These are phyloP conservation scores for Aspergillus ruber DNA, from an alignment of 2,329 filamentous ascomycete genomes.

Conservation along the genomic window DNA sequence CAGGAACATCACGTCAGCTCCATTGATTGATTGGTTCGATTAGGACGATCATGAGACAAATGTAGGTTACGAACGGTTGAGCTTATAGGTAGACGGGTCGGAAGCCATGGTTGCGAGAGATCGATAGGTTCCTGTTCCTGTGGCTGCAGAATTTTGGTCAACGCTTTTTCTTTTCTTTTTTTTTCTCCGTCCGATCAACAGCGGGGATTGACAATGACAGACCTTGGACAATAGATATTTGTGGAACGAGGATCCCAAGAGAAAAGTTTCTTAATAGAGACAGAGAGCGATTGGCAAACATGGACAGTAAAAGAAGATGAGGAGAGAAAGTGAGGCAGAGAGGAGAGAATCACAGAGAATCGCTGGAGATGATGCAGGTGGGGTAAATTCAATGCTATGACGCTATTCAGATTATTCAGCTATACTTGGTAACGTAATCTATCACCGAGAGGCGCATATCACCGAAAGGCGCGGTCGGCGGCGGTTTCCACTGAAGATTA, in stretches of 20 bases:
- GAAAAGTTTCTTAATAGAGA: slow-evolving; percentile 13
- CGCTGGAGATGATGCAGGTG: no score
- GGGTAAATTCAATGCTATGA: no score
- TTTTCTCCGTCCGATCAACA: background rate
- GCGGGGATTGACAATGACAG: background rate
- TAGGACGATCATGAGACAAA: background rate
- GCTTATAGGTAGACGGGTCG: slow-evolving; percentile 57
- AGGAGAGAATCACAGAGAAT: background rate
- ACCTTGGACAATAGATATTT: slow-evolving; percentile 15
- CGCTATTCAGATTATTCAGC: no score
- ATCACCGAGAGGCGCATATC: no score
- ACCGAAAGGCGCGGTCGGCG: no score
- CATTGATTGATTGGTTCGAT: background rate
- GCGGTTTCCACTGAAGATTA: no score
- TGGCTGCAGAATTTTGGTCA: slow-evolving; percentile 7
- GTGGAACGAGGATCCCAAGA: slow-evolving; percentile 19
- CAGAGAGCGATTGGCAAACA: slow-evolving; percentile 16
- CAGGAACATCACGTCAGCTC: slow-evolving; percentile 13
- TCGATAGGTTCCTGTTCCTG: slow-evolving; percentile 17
- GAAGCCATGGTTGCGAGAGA: slow-evolving; percentile 47
- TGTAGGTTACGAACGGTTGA: slow-evolving; percentile 50
- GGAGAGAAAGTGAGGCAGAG: background rate
- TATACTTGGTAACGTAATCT: no score
- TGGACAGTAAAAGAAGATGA: slow-evolving; percentile 6
- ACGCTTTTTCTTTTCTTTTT: no score